Evolutionary conservation across 2,329 filamentous ascomycete genomes (phyloP).

Genomic region (Dactylella cylindrospora): DNA sequence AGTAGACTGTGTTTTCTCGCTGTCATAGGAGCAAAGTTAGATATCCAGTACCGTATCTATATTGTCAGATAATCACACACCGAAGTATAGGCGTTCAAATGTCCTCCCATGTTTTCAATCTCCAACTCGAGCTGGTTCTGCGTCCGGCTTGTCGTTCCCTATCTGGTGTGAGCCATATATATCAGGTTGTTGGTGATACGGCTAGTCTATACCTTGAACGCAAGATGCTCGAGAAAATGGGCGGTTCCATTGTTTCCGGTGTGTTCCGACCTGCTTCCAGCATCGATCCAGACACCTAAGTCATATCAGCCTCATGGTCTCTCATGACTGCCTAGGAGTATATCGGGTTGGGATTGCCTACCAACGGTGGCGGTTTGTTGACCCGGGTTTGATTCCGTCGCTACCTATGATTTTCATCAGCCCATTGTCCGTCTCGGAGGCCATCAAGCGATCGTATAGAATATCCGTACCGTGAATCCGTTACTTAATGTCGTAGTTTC

Average conservation of each 20-base stretch:
- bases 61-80: constrained; percentile 60
- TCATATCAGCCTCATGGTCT: constrained; percentile 93
- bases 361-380: constrained; percentile 53
- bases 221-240: constrained; percentile 99
- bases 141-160: constrained; percentile 91
- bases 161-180: constrained; percentile 31
- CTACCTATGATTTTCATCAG: constrained; percentile 45
- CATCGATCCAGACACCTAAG: constrained; percentile 98
- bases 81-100: constrained; percentile 99
- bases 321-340: constrained; percentile 57
- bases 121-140: constrained; percentile 98
- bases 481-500: constrained; percentile 96
- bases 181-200: constrained; percentile 37
- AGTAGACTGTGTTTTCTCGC: constrained; percentile 99
- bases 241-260: constrained; percentile 98
- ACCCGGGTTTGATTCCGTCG: constrained; percentile 50
- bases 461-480: constrained; percentile 77
- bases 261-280: constrained; percentile 95
- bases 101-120: constrained; percentile 99
- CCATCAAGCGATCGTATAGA: too few relatives aligned
- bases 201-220: constrained; percentile 79
- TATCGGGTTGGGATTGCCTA: constrained; percentile 40
- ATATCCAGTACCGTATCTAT: constrained; percentile 24
- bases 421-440: constrained; percentile 11
- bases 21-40: constrained; percentile 52